Base-by-base conservation (phyloP, 805 yeast genomes). In the Spathaspora sp. region DNA sequence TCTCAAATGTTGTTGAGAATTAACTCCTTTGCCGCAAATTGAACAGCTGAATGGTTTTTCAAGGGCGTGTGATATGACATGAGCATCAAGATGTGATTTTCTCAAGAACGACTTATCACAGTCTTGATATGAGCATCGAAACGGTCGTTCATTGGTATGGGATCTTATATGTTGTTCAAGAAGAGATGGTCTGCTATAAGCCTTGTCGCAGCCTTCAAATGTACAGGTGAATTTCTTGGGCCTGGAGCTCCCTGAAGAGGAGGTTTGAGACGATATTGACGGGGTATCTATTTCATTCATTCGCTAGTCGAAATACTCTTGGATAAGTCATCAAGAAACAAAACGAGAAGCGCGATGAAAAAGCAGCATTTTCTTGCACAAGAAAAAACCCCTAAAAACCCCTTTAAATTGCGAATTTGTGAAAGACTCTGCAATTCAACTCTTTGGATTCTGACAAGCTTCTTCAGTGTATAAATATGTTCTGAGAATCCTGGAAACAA, bases 91-190 rank as follows among this genome's bases (percentile, higher is more conserved):
- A 69, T 91, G 96, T 57, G 91, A 92, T 52, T 85, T 87, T 49
- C 97, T 77, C 16, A 82, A 73, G 62, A 90, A 94, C 0, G 85
- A 65, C 54, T 80, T 81, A 0, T 68, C 73, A 67, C 99, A 94
- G 3, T 66, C 72, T 1, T 67, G 64, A 14, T 71, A 72, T 5
- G 73, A 68, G 66, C 97, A 88, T 38, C 65, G 66, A 61, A 80
- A 91, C 0, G 97, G 96, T 53, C 96, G 77, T 56, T 87, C 93
- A 55, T 82, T 80, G 4, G 90, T 81, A 66, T 91, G 97, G 1
- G 91, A 76, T 57, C 91, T 76, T 64, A 77, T 70, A 67, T 91
- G 99, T 60, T 89, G 97, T 35, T 85, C 88, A 48, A 94, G 72
- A 10, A 90, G 73, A 1, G 96, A 85, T 0, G 97, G 97, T 47